These are phyloP conservation scores for Geranium rotundifolium DNA, from an alignment of 345 rosid genomes.

Conservation along the genomic window DNA sequence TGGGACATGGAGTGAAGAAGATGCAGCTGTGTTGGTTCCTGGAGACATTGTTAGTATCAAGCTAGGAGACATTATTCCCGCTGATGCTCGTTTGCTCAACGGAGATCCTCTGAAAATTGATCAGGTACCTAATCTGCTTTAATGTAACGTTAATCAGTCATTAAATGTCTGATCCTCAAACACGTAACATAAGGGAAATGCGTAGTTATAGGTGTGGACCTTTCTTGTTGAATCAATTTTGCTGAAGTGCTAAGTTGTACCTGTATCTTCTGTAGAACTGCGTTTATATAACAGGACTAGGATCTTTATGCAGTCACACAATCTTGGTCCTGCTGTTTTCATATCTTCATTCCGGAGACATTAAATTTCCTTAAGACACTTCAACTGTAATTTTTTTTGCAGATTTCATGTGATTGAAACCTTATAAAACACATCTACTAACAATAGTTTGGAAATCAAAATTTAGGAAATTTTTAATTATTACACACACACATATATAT, in stretches of 20 bases:
- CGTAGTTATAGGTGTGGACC: background rate
- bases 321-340: background rate
- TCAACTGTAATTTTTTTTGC: too few species aligned
- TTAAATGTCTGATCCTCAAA: background rate
- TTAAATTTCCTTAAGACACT: background rate
- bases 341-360: too few species aligned
- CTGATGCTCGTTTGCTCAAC: slow-evolving; percentile 53
- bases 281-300: background rate
- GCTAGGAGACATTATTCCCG: slow-evolving; percentile 47
- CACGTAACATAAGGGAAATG: background rate
- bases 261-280: background rate
- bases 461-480: background rate
- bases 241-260: background rate
- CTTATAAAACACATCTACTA: background rate
- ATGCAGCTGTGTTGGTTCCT: slow-evolving; percentile 39
- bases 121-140: slow-evolving; percentile 22
- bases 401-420: background rate
- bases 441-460: background rate
- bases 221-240: background rate
- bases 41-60: slow-evolving; percentile 51
- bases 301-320: background rate
- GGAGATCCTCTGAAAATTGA: slow-evolving; percentile 59
- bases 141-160: background rate
- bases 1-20: slow-evolving; percentile 45
- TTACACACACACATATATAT: background rate